These are phyloP conservation scores for Cicer yamashitae DNA, from an alignment of 306 rosid species.

Conservation along the genomic window DNA sequence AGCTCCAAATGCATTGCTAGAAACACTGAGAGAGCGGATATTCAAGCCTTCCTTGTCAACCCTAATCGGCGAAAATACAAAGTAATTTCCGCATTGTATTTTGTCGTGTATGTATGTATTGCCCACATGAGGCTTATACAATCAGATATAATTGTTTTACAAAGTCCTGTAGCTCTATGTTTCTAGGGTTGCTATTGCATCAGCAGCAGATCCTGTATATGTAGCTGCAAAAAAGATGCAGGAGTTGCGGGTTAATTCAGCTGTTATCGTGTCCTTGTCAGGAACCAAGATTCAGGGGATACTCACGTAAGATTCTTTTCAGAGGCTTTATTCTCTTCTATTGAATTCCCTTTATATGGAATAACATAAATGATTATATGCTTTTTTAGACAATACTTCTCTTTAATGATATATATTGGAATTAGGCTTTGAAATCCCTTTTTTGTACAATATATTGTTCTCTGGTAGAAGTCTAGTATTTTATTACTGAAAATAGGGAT, in stretches of 20 bases:
- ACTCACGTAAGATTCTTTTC: conserved; percentile 70
- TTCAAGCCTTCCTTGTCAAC: conserved; percentile 90
- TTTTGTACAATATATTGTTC: conserved; percentile 35
- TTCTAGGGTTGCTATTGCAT: conserved; percentile 83
- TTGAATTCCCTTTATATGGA: conserved; percentile 21
- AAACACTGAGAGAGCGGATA: conserved; percentile 89
- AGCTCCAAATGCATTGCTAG: conserved; percentile 83
- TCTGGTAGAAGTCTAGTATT: conserved; percentile 17
- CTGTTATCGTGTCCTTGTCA: conserved; percentile 53
- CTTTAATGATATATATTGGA: conserved; percentile 20
- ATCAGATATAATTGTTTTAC: conserved; percentile 49
- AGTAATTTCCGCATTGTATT: conserved; percentile 57
- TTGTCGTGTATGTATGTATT: conserved; percentile 33
- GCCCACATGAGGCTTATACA: conserved; percentile 17
- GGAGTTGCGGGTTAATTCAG: conserved; percentile 83
- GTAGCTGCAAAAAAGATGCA: conserved; percentile 91
- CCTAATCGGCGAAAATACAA: conserved; percentile 71
- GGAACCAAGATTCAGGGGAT: conserved; percentile 95
- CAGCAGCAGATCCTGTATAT: conserved; percentile 85
- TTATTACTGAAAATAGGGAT: conserved; percentile 18
- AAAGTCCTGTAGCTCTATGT: conserved; percentile 63
- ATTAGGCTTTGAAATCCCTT: conserved; percentile 16
- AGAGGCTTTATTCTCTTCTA: conserved; percentile 33
- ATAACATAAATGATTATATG: conserved; percentile 20
- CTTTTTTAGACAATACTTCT: conserved; percentile 23